These are phyloP conservation scores for Phytophthora pseudosyringae DNA, from an alignment of 352 stramenopile genomes.

Conservation along the genomic window DNA sequence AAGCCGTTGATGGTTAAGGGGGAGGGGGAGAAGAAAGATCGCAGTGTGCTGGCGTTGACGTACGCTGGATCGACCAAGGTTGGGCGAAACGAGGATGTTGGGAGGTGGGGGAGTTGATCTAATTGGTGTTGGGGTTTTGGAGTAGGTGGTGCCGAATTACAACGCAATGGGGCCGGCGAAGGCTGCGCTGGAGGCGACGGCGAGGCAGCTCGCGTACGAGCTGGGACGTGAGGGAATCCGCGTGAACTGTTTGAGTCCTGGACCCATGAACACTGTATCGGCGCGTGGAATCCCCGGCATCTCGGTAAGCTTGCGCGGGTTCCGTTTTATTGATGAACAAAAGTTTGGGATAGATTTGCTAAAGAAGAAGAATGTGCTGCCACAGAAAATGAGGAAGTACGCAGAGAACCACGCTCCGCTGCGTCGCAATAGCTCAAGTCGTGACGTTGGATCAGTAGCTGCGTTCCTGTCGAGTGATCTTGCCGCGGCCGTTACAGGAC, in stretches of 20 bases:
- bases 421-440: slow-evolving; percentile 65
- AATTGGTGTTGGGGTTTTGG: slow-evolving; percentile 22
- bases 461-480: slow-evolving; percentile 84
- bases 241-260: slow-evolving; percentile 92
- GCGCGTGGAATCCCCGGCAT: slow-evolving; percentile 91
- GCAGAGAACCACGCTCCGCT: slow-evolving; percentile 71
- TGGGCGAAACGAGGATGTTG: background rate
- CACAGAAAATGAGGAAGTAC: slow-evolving; percentile 83
- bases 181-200: slow-evolving; percentile 85
- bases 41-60: slow-evolving; percentile 88
- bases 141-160: slow-evolving; percentile 88
- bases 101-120: slow-evolving; percentile 4
- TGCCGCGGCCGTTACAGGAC: slow-evolving; percentile 82
- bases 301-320: slow-evolving; percentile 43
- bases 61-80: slow-evolving; percentile 83
- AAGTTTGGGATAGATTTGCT: background rate
- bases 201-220: slow-evolving; percentile 86
- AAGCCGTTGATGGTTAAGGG: slow-evolving; percentile 55
- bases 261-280: slow-evolving; percentile 91
- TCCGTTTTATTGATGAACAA: too few relatives aligned
- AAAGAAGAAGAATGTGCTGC: background rate
- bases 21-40: slow-evolving; percentile 36
- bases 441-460: slow-evolving; percentile 82
- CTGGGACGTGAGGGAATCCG: slow-evolving; percentile 77
- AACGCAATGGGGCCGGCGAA: slow-evolving; percentile 94